Evolutionary conservation across 495 filamentous ascomycete species (phyloP).

Genomic region (Polyplosphaeria fusca): DNA sequence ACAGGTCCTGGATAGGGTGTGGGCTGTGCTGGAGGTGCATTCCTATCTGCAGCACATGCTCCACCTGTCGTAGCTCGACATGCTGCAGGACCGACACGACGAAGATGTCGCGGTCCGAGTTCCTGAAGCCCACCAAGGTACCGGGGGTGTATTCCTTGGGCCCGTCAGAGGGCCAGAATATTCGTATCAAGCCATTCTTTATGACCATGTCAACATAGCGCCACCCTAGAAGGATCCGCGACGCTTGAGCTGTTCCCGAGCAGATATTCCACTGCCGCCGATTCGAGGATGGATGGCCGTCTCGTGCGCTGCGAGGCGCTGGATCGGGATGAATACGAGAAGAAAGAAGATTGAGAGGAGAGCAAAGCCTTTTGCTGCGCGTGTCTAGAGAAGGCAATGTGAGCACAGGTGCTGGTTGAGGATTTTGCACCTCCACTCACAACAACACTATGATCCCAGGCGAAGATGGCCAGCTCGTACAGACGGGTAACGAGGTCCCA

Average conservation of each 20-base stretch:
- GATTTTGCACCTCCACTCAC: too few species aligned
- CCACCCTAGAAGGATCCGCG: constrained; percentile 83
- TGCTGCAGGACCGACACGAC: constrained; percentile 85
- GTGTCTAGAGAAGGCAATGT: too few species aligned
- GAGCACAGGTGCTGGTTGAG: too few species aligned
- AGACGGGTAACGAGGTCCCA: constrained; percentile 95
- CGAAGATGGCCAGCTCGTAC: constrained; percentile 93
- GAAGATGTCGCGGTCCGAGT: constrained; percentile 85
- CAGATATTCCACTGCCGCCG: constrained; percentile 78
- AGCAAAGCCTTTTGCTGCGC: constrained; percentile 70
- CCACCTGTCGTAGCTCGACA: constrained; percentile 80
- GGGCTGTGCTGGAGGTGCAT: constrained; percentile 79
- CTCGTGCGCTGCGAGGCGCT: constrained; percentile 68
- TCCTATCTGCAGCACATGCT: constrained; percentile 79
- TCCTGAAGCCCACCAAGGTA: constrained; percentile 91
- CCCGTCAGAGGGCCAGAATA: constrained; percentile 95
- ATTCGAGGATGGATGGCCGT: constrained; percentile 74
- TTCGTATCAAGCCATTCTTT: constrained; percentile 85
- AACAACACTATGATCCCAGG: constrained; percentile 97
- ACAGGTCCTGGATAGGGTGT: constrained; percentile 76
- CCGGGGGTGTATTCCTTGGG: constrained; percentile 64
- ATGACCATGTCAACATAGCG: constrained; percentile 81
- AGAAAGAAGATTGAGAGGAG: constrained; percentile 75
- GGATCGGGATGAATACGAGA: constrained; percentile 68
- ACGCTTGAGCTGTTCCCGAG: constrained; percentile 88